Evolutionary conservation across 2,329 filamentous ascomycete genomes (phyloP).

Genomic region (Alternaria dauci): DNA sequence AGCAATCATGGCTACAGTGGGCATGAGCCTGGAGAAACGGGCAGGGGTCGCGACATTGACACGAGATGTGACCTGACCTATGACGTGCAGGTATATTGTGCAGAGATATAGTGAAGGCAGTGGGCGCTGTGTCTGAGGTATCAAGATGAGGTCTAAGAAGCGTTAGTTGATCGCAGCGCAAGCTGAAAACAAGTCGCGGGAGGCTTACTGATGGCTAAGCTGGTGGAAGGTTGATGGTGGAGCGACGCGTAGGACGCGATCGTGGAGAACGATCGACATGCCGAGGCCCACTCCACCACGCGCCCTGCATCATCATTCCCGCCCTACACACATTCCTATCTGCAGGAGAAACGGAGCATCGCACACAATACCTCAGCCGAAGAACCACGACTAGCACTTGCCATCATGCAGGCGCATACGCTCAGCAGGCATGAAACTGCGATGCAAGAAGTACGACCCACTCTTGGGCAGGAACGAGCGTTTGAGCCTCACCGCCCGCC

Average conservation of each 20-base stretch:
- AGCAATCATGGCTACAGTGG: too few species aligned
- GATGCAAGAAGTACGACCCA: slow-evolving; percentile 6
- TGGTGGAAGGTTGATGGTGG: neutral
- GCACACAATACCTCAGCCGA: neutral
- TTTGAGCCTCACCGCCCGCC: slow-evolving; percentile 11
- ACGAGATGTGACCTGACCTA: too few species aligned
- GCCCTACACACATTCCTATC: neutral
- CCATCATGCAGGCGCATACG: slow-evolving; percentile 24
- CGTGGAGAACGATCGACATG: neutral
- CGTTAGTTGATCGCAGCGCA: neutral
- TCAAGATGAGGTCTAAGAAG: neutral
- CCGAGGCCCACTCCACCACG: neutral
- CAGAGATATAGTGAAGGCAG: neutral
- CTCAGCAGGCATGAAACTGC: neutral
- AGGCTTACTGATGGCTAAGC: neutral
- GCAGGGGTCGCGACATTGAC: too few species aligned
- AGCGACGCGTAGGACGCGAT: neutral
- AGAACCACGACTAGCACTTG: neutral
- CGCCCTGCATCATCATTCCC: neutral
- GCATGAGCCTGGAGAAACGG: too few species aligned
- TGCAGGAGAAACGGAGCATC: slow-evolving; percentile 17
- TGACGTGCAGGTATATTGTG: too few species aligned
- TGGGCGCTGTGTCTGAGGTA: neutral
- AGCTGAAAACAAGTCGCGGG: neutral
- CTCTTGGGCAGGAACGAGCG: slow-evolving; percentile 10